Evolutionary conservation across 805 yeast species (phyloP).

Genomic region (Pichia nakasei): DNA sequence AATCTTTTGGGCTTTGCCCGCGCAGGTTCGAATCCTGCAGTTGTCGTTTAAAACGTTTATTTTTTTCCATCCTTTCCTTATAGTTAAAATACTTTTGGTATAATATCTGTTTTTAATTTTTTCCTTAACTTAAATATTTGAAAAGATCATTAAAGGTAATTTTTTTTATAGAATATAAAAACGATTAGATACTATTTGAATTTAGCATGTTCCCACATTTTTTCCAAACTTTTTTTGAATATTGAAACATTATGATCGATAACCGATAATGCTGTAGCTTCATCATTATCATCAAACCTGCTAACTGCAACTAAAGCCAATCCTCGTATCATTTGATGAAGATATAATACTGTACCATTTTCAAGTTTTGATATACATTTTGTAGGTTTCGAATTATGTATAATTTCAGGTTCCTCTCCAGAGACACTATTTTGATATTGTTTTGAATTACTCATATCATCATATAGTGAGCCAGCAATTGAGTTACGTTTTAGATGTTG

Average conservation of each 20-base stretch:
- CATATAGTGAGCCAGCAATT: slow-evolving; percentile 1
- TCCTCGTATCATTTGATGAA: slow-evolving; percentile 89
- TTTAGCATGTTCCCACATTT: slow-evolving; percentile 51
- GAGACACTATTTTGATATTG: not conserved
- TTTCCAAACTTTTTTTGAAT: slow-evolving; percentile 67
- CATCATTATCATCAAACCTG: slow-evolving; percentile 50
- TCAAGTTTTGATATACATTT: slow-evolving; percentile 66
- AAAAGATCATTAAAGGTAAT: too few species aligned
- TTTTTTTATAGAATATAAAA: not conserved
- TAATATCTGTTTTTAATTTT: too few species aligned
- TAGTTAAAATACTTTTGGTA: too few species aligned
- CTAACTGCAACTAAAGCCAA: slow-evolving; percentile 84
- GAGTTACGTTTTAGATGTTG: slow-evolving; percentile 2
- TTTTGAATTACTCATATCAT: not conserved
- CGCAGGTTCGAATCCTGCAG: slow-evolving; percentile 58
- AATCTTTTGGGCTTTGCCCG: slow-evolving; percentile 56
- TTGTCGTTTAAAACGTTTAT: slow-evolving; percentile 28
- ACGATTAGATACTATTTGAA: slow-evolving; percentile 3
- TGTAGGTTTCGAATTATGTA: slow-evolving; percentile 16
- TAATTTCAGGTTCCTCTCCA: not conserved
- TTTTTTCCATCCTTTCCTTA: slow-evolving; percentile 2
- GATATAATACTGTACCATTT: slow-evolving; percentile 74
- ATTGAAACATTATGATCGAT: slow-evolving; percentile 85
- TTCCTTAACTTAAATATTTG: too few species aligned
- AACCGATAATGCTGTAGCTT: slow-evolving; percentile 46